These are phyloP conservation scores for Pseudopyrenochaeta lycopersici DNA, from an alignment of 2,329 filamentous ascomycete species.

Conservation along the genomic window DNA sequence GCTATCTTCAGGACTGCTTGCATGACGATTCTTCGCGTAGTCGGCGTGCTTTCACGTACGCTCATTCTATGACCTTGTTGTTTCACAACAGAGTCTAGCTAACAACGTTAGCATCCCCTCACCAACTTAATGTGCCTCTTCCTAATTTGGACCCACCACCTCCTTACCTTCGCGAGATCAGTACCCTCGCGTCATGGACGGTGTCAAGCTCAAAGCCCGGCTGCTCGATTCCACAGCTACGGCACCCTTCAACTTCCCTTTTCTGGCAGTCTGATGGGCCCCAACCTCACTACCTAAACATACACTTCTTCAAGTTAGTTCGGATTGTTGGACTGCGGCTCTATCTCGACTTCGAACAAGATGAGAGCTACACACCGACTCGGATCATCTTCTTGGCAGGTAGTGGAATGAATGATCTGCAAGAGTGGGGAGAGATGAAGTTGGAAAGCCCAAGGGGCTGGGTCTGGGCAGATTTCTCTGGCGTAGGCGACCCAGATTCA, in stretches of 20 bases:
- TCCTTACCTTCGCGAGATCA: conserved; percentile 77
- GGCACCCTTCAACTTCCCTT: conserved; percentile 74
- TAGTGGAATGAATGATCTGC: conserved; percentile 88
- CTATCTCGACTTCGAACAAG: conserved; percentile 88
- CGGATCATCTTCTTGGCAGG: conserved; percentile 89
- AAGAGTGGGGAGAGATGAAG: conserved; percentile 83
- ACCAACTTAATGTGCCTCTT: conserved; percentile 16
- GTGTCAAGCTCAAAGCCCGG: conserved; percentile 84
- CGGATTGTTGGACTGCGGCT: conserved; percentile 81
- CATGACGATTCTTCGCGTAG: too few species aligned
- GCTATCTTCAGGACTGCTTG: not conserved
- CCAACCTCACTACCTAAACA: conserved; percentile 82
- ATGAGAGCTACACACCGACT: conserved; percentile 97
- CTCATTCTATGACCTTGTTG: not conserved
- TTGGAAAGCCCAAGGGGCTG: conserved; percentile 85
- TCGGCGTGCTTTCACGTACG: not conserved
- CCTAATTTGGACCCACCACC: conserved; percentile 47
- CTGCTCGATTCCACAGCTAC: conserved; percentile 78
- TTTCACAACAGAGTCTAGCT: not conserved
- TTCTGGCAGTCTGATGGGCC: conserved; percentile 91
- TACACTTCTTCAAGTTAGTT: conserved; percentile 86
- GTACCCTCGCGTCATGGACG: conserved; percentile 82
- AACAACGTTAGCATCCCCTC: conserved; percentile 24
- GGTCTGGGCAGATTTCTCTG: conserved; percentile 81
- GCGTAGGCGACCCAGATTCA: conserved; percentile 61